Evolutionary conservation across 495 filamentous ascomycete genomes (phyloP), one percentile per base, ranked within the genome.

Genomic region (Penicillium daleae): DNA sequence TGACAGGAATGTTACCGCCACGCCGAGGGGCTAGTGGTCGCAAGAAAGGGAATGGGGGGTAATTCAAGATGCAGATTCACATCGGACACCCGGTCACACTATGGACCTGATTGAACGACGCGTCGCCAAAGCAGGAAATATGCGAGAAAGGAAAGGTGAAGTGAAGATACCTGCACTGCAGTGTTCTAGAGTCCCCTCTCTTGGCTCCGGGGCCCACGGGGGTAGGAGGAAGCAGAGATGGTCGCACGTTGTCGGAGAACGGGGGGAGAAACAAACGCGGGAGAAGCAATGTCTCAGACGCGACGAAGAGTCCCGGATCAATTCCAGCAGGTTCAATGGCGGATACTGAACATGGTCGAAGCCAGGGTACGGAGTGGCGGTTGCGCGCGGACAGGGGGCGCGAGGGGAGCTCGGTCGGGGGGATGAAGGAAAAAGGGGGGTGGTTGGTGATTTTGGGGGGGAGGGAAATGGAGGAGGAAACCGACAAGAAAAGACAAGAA

Each of bases 291-390:
- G 71, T 80, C 63, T 82, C 74, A 73, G 88, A 86, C 75, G 89
- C 80, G 61, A 79, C 75, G n/a, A 21, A 69, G 84, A 76, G 48
- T 88, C 6, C 88, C 32, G 29, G 27, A 33, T 32, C 21, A 54
- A 54, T 37, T 37, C 87, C 82, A 64, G 22, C 70, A 76, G 71
- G 87, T 85, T 66, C 89, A 64, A 54, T 84, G 69, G 39, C 77
- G 79, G 31, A 83, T 82, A 35, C 76, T 77, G 59, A 89, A 82
- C 59, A 88, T 84, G 67, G 89, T 89, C 74, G 88, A 85, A 75
- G 89, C 85, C 71, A 91, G 86, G 72, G 81, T 84, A 54, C 35
- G 57, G 62, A 60, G 55, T 59, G 83, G 89, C 86, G 74, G 87
- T 22, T 10, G 32, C 52, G 54, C 76, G 58, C 90, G 77, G 74